Evolutionary conservation across 2,329 filamentous ascomycete species (phyloP).

Genomic region (Hyphodiscus sp.): DNA sequence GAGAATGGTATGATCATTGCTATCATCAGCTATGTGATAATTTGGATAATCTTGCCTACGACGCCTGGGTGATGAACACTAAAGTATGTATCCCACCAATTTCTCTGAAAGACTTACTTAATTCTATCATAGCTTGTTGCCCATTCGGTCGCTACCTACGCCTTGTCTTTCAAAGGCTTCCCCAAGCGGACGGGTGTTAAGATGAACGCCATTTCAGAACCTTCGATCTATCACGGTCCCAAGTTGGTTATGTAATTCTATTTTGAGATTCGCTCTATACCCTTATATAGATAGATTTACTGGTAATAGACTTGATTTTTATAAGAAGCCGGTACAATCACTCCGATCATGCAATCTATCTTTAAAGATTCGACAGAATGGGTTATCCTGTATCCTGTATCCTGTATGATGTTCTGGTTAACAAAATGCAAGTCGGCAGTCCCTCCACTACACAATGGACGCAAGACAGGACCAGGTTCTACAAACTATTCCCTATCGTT

Average conservation of each 20-base stretch:
- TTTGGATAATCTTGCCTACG: conserved; percentile 49
- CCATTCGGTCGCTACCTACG: conserved; percentile 66
- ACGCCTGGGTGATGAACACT: conserved; percentile 55
- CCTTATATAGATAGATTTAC: not conserved
- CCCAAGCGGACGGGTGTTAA: conserved; percentile 42
- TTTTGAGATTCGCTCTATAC: not conserved
- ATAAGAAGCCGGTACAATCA: not conserved
- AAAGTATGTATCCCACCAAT: conserved; percentile 37
- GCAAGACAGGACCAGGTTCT: not conserved
- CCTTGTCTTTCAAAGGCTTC: conserved; percentile 58
- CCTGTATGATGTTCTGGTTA: no score
- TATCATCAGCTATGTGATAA: conserved; percentile 59
- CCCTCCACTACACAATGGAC: no score
- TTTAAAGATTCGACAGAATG: no score
- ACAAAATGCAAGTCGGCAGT: no score
- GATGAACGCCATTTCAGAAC: not conserved
- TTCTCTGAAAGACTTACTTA: conserved; percentile 11
- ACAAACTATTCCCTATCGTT: not conserved
- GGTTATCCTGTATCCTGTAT: no score
- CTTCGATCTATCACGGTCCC: not conserved
- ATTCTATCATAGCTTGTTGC: conserved; percentile 50
- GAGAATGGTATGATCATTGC: conserved; percentile 51
- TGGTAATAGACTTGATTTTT: not conserved
- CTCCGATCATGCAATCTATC: no score
- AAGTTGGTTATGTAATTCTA: not conserved